These are phyloP conservation scores for Hansenula lynferdii DNA, from an alignment of 1,139 yeast genomes.

Conservation along the genomic window DNA sequence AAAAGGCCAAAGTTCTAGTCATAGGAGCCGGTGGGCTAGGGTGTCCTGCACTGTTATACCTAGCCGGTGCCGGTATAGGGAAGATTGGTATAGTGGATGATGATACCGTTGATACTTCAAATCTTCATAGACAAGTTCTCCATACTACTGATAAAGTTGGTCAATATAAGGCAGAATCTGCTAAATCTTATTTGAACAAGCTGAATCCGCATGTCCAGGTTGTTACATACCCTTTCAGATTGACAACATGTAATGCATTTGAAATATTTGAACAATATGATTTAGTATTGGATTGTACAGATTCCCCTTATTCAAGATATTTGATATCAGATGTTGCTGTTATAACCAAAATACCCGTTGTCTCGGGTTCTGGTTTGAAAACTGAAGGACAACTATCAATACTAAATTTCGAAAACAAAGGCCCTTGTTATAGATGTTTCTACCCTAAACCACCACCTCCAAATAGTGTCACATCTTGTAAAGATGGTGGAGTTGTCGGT, in stretches of 20 bases:
- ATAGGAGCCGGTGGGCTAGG: slow-evolving; percentile 98
- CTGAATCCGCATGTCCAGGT: slow-evolving; percentile 69
- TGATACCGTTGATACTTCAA: slow-evolving; percentile 79
- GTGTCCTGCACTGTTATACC: slow-evolving; percentile 81
- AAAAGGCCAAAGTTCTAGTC: slow-evolving; percentile 57
- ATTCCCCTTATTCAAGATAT: slow-evolving; percentile 84
- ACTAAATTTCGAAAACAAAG: slow-evolving; percentile 57
- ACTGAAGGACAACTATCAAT: slow-evolving; percentile 88
- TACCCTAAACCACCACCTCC: slow-evolving; percentile 92
- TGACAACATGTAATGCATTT: slow-evolving; percentile 57
- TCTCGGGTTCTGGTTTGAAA: slow-evolving; percentile 89
- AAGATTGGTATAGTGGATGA: slow-evolving; percentile 80
- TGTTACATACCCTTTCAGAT: slow-evolving; percentile 44
- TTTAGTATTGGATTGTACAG: slow-evolving; percentile 87
- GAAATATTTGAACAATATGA: slow-evolving; percentile 62
- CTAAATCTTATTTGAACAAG: slow-evolving; percentile 43
- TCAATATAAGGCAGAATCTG: slow-evolving; percentile 71
- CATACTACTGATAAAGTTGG: slow-evolving; percentile 71
- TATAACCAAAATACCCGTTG: slow-evolving; percentile 59
- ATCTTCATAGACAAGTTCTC: slow-evolving; percentile 84
- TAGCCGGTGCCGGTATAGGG: slow-evolving; percentile 89
- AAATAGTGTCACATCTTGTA: slow-evolving; percentile 74
- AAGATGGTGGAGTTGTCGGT: slow-evolving; percentile 94
- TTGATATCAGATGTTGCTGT: slow-evolving; percentile 85
- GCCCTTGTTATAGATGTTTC: slow-evolving; percentile 95